Evolutionary conservation across 2,329 filamentous ascomycete species (phyloP).

Genomic region (Penicillium crustosum): DNA sequence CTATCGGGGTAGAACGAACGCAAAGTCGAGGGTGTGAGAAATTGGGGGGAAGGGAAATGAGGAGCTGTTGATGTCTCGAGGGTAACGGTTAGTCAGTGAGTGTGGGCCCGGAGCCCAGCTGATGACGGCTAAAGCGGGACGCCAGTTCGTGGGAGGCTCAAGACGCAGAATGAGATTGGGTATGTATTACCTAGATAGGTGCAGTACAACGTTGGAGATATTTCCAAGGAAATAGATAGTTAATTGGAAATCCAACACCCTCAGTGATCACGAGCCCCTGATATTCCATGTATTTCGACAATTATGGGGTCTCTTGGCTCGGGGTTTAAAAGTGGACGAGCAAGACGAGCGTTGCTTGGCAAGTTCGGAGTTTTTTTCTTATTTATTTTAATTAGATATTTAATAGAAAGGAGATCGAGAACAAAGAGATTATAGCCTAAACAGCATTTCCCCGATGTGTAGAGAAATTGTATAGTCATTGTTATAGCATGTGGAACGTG

Average conservation of each 20-base stretch:
- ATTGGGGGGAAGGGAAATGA: constrained; percentile 1
- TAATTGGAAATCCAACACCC: not conserved
- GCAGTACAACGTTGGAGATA: not conserved
- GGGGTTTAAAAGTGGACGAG: constrained; percentile 1
- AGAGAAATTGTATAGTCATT: not conserved
- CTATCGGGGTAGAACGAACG: constrained; percentile 6
- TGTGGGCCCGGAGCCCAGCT: constrained; percentile 19
- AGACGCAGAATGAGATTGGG: not conserved
- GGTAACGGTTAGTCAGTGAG: constrained; percentile 27
- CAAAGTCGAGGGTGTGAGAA: constrained; percentile 3
- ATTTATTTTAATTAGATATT: not conserved
- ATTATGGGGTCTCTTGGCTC: not conserved
- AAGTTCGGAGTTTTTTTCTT: not conserved
- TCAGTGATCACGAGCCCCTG: not conserved
- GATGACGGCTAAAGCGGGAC: constrained; percentile 25
- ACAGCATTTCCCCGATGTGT: not conserved
- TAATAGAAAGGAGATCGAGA: not conserved
- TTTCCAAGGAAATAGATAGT: not conserved
- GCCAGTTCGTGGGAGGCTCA: constrained; percentile 14
- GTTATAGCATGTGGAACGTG: not conserved
- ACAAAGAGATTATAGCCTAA: not conserved
- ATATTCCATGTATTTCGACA: not conserved
- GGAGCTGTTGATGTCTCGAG: constrained; percentile 12
- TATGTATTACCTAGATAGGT: not conserved
- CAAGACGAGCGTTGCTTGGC: not conserved